Base-by-base conservation (phyloP, 2,329 filamentous ascomycete species). In the Corynespora cassiicola region DNA sequence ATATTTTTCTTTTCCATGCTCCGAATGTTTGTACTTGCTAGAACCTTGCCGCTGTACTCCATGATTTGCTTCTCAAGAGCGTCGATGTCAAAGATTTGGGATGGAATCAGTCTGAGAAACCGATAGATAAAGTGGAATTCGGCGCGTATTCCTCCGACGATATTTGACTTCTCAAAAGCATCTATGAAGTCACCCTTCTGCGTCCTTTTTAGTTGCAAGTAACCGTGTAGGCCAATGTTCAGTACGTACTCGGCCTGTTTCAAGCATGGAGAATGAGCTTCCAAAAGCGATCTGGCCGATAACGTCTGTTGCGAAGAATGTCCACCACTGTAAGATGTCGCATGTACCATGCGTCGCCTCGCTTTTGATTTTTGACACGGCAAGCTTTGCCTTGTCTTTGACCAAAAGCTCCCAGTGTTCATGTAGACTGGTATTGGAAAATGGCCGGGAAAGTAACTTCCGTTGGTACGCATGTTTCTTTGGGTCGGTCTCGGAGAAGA, bases 271-370 rank as follows among this genome's bases (percentile, higher is more conserved):
- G 40, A 82, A 81, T 1, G 76, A 76, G n/a, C 80, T 71, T 0
- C 79, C 79, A 54, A 83, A 82, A 1, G 65, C 73, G 5, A 83
- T 56, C 33, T 80, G 70, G 0, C 72, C 76, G 31, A 81, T 77
- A 1, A 79, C 60, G 50, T 83, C 80, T 0, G 77, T 79, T 0
- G 78, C 61, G 68, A 80, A 73, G 35, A 78, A 79, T 5, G 73
- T 55, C 63, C 70, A 77, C 78, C 78, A 82, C 39, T 79, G 79
- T 39, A 71, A 68, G 0, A 81, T 58, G 42, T 83, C 77, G 0
- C 62, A 66, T 0, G 43, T 60, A 0, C 72, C 68, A 0, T 49
- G 49, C 47, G 66, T 39, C 43, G 72, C 68, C 31, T 81, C 77
- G n/a, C 71, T 56, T 0, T 43, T 54, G 15, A 82, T 80, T 30